Percentiles rank a stretch among this genome's conserved stretches.
Evolutionary conservation across 148 eudicot genomes (phyloP).

Genomic region (Heliosperma pusillum): DNA sequence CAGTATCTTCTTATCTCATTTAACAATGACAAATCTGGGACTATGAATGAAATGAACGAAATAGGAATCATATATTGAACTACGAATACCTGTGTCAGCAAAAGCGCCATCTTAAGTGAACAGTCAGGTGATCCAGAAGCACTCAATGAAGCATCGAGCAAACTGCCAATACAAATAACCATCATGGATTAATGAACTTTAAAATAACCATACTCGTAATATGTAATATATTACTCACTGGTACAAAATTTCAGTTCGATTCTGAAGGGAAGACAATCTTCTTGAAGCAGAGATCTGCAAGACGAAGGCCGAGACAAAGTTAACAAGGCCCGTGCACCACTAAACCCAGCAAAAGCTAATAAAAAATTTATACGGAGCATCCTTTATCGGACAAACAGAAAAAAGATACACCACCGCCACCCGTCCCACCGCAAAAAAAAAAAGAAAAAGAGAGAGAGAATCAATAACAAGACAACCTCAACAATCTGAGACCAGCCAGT

Average conservation of each 20-base stretch:
- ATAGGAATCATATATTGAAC: not conserved
- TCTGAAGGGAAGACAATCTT: constrained; percentile 69
- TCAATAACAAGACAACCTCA: constrained; percentile 42
- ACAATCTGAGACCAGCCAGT: constrained; percentile 94
- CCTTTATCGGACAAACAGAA: not conserved
- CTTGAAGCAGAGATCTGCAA: constrained; percentile 79
- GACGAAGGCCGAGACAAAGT: constrained; percentile 9
- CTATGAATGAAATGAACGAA: not conserved
- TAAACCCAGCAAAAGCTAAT: not conserved
- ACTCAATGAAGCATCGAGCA: constrained; percentile 81
- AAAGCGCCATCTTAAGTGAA: constrained; percentile 84
- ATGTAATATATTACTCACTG: constrained; percentile 47
- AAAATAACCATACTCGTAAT: constrained; percentile 1
- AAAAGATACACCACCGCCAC: not conserved
- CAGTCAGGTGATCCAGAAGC: constrained; percentile 90
- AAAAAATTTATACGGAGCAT: not conserved
- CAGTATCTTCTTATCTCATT: too few relatives aligned
- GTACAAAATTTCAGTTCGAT: constrained; percentile 73
- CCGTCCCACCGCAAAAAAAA: not conserved
- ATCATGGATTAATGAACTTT: constrained; percentile 10
- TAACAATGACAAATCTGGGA: too few relatives aligned
- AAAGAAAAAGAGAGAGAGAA: not conserved
- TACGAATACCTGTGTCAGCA: constrained; percentile 68
- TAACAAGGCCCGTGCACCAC: not conserved
- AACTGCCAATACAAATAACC: constrained; percentile 36